A percentile compares a stretch with the other conserved stretches of the same genome.
phyloP scores from a whole-genome alignment of 768 basidiomycete species.

The Tricholoma flavovirens region DNA sequence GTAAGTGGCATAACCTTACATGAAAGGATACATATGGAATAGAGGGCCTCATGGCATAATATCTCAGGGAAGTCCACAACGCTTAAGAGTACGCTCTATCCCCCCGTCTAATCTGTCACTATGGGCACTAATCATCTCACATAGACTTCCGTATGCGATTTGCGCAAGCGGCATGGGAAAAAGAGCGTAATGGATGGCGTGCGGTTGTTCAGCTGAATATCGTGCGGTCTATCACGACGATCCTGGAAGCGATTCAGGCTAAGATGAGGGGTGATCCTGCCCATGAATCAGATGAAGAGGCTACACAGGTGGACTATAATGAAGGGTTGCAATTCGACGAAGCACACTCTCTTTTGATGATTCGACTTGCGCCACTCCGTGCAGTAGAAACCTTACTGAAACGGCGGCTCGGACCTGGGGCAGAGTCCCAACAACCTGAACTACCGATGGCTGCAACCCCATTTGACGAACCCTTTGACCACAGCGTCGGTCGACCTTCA shows the following conservation, averaged over 20 bases:
- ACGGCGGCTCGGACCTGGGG: constrained; percentile 46
- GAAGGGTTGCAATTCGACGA: constrained; percentile 41
- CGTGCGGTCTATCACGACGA: constrained; percentile 60
- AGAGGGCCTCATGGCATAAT: not conserved
- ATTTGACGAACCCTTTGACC: constrained; percentile 30
- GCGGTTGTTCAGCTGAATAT: constrained; percentile 77
- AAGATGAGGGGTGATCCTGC: constrained; percentile 40
- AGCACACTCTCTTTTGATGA: constrained; percentile 46
- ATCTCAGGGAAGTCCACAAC: constrained; percentile 62
- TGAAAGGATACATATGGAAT: constrained; percentile 4
- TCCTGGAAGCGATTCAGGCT: constrained; percentile 55
- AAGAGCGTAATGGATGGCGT: constrained; percentile 70
- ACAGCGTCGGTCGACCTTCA: constrained; percentile 19
- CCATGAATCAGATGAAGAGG: constrained; percentile 31
- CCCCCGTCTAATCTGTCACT: not conserved
- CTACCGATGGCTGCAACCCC: constrained; percentile 42
- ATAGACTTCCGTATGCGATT: constrained; percentile 72
- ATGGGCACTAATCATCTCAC: constrained; percentile 2
- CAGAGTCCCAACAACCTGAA: constrained; percentile 30
- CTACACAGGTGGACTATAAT: constrained; percentile 14
- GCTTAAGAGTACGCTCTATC: constrained; percentile 46
- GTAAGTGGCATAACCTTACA: constrained; percentile 29
- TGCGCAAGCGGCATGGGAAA: constrained; percentile 54
- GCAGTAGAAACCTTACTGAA: constrained; percentile 61
- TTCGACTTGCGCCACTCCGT: constrained; percentile 58